phyloP scores from a whole-genome alignment of 2,329 filamentous ascomycete genomes.

The Rhinocladiella similis region DNA sequence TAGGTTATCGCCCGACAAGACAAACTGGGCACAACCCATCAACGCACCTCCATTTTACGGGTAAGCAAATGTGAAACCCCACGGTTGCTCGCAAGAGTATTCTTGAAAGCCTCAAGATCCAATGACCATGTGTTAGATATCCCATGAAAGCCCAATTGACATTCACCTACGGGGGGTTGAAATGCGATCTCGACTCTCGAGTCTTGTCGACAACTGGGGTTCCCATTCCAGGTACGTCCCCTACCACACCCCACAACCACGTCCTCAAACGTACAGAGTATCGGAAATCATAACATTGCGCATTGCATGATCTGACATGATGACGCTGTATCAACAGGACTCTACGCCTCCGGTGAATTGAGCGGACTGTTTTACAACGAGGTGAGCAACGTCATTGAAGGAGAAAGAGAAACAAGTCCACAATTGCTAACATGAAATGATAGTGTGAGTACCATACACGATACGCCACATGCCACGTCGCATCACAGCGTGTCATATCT shows the following conservation, averaged over 20 bases:
- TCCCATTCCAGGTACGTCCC: conserved; percentile 34
- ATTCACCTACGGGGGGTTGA: conserved; percentile 39
- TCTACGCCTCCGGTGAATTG: conserved; percentile 25
- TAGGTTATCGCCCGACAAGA: conserved; percentile 36
- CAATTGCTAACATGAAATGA: too few relatives aligned
- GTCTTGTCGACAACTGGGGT: conserved; percentile 43
- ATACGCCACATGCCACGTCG: too few relatives aligned
- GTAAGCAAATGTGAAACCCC: conserved; percentile 2
- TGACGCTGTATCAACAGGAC: conserved; percentile 29
- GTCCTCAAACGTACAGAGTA: too few relatives aligned
- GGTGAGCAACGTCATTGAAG: too few relatives aligned
- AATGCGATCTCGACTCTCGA: conserved; percentile 38
- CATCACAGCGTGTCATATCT: too few relatives aligned
- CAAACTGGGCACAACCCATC: conserved; percentile 44
- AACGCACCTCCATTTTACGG: conserved; percentile 40
- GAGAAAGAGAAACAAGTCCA: too few relatives aligned
- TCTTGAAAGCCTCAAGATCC: too few relatives aligned
- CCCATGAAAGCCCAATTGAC: conserved; percentile 31
- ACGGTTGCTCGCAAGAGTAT: too few relatives aligned
- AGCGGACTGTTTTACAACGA: conserved; percentile 25
- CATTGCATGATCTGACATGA: too few relatives aligned
- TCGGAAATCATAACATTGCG: too few relatives aligned
- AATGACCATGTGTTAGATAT: too few relatives aligned
- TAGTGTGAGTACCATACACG: conserved; percentile 8
- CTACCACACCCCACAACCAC: too few relatives aligned